phyloP scores from a whole-genome alignment of 192 early-diverging fungal genomes.

The Linnemannia hyalina region DNA sequence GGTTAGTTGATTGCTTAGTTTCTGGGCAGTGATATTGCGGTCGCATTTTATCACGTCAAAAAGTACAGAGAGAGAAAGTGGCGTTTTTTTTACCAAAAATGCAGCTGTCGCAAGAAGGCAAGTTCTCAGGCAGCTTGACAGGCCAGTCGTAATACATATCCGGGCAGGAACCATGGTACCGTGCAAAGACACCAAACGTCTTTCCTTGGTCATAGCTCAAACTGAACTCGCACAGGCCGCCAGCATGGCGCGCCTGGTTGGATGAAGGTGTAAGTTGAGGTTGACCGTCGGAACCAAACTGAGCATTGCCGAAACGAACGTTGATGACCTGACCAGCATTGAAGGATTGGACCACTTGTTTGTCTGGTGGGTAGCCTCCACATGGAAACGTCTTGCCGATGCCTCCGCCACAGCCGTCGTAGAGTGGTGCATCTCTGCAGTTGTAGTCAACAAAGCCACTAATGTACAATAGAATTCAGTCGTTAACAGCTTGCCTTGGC shows the following conservation, averaged over 20 bases:
- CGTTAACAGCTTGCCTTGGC: background rate
- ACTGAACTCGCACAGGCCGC: conserved; percentile 79
- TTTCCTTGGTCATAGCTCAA: conserved; percentile 74
- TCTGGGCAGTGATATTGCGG: too few species aligned
- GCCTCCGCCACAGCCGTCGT: conserved; percentile 41
- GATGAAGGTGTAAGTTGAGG: conserved; percentile 29
- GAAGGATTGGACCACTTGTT: conserved; percentile 57
- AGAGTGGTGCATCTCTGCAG: conserved; percentile 45
- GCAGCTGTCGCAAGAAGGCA: conserved; percentile 54
- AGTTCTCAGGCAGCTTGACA: conserved; percentile 50
- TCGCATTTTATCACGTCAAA: background rate
- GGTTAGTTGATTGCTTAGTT: background rate
- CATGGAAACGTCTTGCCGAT: conserved; percentile 55
- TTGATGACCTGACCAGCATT: conserved; percentile 64
- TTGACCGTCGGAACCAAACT: conserved; percentile 35
- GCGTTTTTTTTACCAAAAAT: conserved; percentile 45
- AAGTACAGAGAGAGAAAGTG: background rate
- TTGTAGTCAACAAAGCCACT: conserved; percentile 40
- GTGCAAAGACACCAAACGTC: conserved; percentile 61
- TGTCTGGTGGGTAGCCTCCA: conserved; percentile 56
- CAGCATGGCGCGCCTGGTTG: conserved; percentile 70
- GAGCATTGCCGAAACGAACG: conserved; percentile 61
- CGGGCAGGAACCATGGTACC: conserved; percentile 58
- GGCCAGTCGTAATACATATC: conserved; percentile 59
- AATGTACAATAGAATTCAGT: background rate